A percentile compares a stretch with the other conserved stretches of the same genome.
These are phyloP conservation scores for Leptographium wingfieldii DNA, from an alignment of 2,329 filamentous ascomycete genomes.

Conservation along the genomic window DNA sequence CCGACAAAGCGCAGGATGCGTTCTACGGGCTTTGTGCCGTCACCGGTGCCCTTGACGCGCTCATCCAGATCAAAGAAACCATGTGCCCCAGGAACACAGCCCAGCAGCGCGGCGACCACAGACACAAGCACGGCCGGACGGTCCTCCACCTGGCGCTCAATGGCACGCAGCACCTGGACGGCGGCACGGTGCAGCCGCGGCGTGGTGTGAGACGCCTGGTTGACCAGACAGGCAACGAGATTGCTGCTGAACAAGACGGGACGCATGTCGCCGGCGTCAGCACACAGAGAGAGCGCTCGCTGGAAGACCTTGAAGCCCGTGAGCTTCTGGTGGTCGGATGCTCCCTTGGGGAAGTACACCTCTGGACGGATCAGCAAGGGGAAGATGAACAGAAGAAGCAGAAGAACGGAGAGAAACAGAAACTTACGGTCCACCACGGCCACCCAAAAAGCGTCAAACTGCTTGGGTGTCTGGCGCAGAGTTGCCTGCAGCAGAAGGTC, in stretches of 20 bases:
- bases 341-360: slow-evolving; percentile 67
- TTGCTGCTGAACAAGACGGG: slow-evolving; percentile 67
- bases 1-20: slow-evolving; percentile 52
- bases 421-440: slow-evolving; percentile 64
- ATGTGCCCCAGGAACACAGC: slow-evolving; percentile 30
- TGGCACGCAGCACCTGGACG: slow-evolving; percentile 57
- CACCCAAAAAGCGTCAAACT: slow-evolving; percentile 12
- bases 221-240: slow-evolving; percentile 67
- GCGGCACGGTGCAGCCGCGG: slow-evolving; percentile 72
- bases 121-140: slow-evolving; percentile 46
- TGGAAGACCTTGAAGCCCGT: slow-evolving; percentile 83
- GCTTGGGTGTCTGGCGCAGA: slow-evolving; percentile 9
- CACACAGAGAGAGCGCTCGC: slow-evolving; percentile 50
- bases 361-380: slow-evolving; percentile 35
- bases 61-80: slow-evolving; percentile 75
- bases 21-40: slow-evolving; percentile 62
- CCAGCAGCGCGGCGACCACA: slow-evolving; percentile 56
- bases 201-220: slow-evolving; percentile 67
- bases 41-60: slow-evolving; percentile 46
- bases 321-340: slow-evolving; percentile 81
- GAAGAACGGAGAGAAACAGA: not conserved
- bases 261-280: slow-evolving; percentile 34
- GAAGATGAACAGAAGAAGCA: not conserved
- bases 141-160: slow-evolving; percentile 52
- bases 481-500: slow-evolving; percentile 50